These are phyloP conservation scores for Paxillus rubicundulus DNA, from an alignment of 768 basidiomycete species.

Conservation along the genomic window DNA sequence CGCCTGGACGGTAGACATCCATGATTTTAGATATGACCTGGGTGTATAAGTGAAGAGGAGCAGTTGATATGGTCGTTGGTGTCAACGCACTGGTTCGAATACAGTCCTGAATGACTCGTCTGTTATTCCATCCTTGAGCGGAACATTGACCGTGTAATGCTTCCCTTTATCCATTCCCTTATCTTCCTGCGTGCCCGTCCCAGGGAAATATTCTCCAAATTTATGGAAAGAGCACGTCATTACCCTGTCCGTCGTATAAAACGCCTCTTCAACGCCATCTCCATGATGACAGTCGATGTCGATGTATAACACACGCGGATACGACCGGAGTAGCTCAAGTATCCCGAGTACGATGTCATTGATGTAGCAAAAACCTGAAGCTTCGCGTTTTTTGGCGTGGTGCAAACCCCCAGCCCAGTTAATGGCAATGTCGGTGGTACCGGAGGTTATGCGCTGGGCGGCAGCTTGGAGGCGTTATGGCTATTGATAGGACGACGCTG, in stretches of 20 bases:
- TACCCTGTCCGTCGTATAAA: constrained; percentile 95
- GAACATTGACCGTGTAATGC: constrained; percentile 90
- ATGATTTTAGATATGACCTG: constrained; percentile 83
- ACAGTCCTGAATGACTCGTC: constrained; percentile 84
- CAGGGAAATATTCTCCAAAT: constrained; percentile 82
- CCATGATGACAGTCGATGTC: constrained; percentile 99
- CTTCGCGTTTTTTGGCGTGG: constrained; percentile 99
- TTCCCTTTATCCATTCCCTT: constrained; percentile 79
- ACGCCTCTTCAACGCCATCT: constrained; percentile 98
- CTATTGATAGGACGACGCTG: not conserved
- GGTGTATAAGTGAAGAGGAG: not conserved
- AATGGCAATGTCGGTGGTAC: constrained; percentile 78
- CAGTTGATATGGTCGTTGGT: not conserved
- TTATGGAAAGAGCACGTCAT: constrained; percentile 98
- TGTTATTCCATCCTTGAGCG: constrained; percentile 89
- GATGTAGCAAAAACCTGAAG: constrained; percentile 98
- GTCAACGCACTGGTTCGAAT: constrained; percentile 82
- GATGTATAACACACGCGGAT: constrained; percentile 89
- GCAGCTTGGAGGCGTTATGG: constrained; percentile 50
- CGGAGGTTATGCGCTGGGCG: constrained; percentile 74
- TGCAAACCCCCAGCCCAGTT: constrained; percentile 99
- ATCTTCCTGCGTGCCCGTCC: constrained; percentile 81
- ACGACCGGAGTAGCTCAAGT: constrained; percentile 83
- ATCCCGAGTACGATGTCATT: constrained; percentile 97
- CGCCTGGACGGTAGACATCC: constrained; percentile 85